Evolutionary conservation across 2,329 filamentous ascomycete genomes (phyloP).

Genomic region (Claviceps citrina): DNA sequence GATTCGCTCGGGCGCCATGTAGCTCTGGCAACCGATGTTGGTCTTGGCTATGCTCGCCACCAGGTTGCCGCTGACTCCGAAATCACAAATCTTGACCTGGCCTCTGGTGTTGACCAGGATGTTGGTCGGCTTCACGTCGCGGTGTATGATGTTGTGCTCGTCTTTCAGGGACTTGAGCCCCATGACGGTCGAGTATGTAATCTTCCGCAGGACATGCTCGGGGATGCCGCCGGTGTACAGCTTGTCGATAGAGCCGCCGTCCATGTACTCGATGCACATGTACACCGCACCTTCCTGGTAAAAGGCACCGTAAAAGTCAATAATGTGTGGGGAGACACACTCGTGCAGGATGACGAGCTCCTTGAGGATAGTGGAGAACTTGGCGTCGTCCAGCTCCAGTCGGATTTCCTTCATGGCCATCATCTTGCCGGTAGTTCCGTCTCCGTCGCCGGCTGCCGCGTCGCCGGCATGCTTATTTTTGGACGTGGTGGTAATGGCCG

Average conservation of each 20-base stretch:
- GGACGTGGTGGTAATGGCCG: slow-evolving; percentile 16
- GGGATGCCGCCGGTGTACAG: slow-evolving; percentile 82
- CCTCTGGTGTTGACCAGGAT: slow-evolving; percentile 81
- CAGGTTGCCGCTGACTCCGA: slow-evolving; percentile 89
- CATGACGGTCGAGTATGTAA: slow-evolving; percentile 77
- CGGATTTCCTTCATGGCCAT: slow-evolving; percentile 99
- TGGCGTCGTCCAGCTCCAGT: slow-evolving; percentile 86
- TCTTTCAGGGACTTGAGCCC: slow-evolving; percentile 90
- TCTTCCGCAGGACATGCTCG: slow-evolving; percentile 75
- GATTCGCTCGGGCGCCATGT: slow-evolving; percentile 96
- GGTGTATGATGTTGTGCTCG: slow-evolving; percentile 97
- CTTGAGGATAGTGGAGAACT: slow-evolving; percentile 94
- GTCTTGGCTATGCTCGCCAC: slow-evolving; percentile 97
- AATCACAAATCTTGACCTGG: slow-evolving; percentile 96
- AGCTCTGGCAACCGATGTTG: slow-evolving; percentile 97
- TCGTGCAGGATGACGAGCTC: slow-evolving; percentile 92
- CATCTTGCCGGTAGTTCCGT: slow-evolving; percentile 51
- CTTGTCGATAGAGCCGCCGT: slow-evolving; percentile 94
- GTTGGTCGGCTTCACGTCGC: slow-evolving; percentile 98
- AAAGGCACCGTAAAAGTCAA: slow-evolving; percentile 97
- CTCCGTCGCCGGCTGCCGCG: slow-evolving; percentile 19
- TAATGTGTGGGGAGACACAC: slow-evolving; percentile 88
- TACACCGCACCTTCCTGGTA: slow-evolving; percentile 98
- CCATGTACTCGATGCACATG: slow-evolving; percentile 99
- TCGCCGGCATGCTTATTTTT: slow-evolving; percentile 15